phyloP scores from a whole-genome alignment of 116 monocot genomes.

The Cymodocea nodosa region DNA sequence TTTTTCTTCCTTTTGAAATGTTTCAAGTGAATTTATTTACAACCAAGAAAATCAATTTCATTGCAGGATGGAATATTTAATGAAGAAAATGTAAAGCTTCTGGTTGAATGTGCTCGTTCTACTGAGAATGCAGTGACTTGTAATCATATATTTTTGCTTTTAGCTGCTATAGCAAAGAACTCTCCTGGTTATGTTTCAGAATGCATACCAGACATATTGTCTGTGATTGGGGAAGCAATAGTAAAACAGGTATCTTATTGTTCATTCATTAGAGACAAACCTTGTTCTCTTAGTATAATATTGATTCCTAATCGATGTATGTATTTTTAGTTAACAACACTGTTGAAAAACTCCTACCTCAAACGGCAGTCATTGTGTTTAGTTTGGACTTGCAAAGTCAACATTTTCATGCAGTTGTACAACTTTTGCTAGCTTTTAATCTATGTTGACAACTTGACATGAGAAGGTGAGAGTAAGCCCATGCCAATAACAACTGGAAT shows the following conservation, averaged over 20 bases:
- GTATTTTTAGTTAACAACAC: background rate
- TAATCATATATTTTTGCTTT: constrained; percentile 18
- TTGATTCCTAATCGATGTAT: background rate
- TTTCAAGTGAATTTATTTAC: background rate
- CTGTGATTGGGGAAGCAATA: constrained; percentile 14
- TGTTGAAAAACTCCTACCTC: too few species aligned
- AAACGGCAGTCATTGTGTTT: background rate
- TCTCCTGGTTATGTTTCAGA: constrained; percentile 17
- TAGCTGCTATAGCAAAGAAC: constrained; percentile 14
- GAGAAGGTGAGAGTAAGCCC: too few species aligned
- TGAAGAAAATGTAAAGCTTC: constrained; percentile 11
- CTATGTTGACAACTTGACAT: background rate
- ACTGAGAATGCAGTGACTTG: constrained; percentile 10
- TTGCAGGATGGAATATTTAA: constrained; percentile 11
- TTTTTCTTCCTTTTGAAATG: background rate
- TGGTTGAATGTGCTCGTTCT: constrained; percentile 16
- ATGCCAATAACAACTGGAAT: too few species aligned
- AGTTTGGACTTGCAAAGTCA: background rate
- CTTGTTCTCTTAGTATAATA: background rate
- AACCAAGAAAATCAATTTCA: background rate
- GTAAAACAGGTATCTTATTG: constrained; percentile 13
- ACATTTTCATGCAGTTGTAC: too few species aligned
- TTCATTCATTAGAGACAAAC: background rate
- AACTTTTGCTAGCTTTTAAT: too few species aligned
- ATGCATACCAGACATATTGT: constrained; percentile 13